Evolutionary conservation across 139 green algal species (phyloP).

Genomic region (Micromonas pusilla): DNA sequence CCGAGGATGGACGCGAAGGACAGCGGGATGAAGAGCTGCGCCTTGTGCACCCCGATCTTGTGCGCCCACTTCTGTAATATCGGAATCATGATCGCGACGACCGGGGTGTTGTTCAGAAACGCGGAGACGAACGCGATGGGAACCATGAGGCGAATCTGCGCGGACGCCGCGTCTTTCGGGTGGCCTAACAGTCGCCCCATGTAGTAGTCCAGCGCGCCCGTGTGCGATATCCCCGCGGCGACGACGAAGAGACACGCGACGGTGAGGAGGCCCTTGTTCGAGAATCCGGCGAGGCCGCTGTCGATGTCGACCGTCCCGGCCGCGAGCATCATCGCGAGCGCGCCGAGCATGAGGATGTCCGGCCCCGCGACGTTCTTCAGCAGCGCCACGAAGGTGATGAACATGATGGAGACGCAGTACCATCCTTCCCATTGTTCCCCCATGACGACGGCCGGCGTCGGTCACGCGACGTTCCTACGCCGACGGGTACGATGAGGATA

Average conservation of each 20-base stretch:
- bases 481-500: no score
- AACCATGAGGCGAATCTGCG: conserved; percentile 43
- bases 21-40: conserved; percentile 63
- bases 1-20: conserved; percentile 65
- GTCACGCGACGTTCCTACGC: background rate
- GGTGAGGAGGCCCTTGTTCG: conserved; percentile 44
- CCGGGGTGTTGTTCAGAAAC: conserved; percentile 78
- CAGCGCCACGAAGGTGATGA: conserved; percentile 18
- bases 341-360: conserved; percentile 37
- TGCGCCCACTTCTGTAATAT: conserved; percentile 31
- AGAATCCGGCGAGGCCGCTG: conserved; percentile 37
- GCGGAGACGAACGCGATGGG: conserved; percentile 51
- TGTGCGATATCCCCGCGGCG: conserved; percentile 43
- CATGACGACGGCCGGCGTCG: background rate
- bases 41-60: conserved; percentile 32
- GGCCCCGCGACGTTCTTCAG: conserved; percentile 26
- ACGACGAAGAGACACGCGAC: conserved; percentile 52
- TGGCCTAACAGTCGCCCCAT: conserved; percentile 9
- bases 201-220: conserved; percentile 31
- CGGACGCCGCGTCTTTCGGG: conserved; percentile 4
- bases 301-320: conserved; percentile 31
- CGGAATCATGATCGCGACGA: conserved; percentile 57
- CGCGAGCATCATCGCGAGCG: conserved; percentile 24
- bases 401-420: conserved; percentile 2
- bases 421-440: conserved; percentile 3